Evolutionary conservation across 1,284 basidiomycete genomes (phyloP).

Genomic region (Cutaneotrichosporon mucoides): DNA sequence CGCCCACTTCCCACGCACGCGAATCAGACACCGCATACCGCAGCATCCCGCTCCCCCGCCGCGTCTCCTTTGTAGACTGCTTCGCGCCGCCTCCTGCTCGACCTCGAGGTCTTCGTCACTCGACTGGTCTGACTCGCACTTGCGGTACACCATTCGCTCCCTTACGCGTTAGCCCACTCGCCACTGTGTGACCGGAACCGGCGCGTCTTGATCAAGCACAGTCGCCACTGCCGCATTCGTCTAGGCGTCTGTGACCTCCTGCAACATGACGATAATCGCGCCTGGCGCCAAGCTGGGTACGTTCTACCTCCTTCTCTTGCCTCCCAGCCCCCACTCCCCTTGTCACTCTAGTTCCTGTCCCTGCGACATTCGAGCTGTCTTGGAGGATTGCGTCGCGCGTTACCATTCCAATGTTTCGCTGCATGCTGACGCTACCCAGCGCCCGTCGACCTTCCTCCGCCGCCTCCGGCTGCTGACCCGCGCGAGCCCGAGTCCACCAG

Average conservation of each 20-base stretch:
- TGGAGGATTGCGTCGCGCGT: neutral
- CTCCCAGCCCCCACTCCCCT: neutral
- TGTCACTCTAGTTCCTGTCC: neutral
- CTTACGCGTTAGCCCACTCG: neutral
- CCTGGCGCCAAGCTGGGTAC: conserved; percentile 40
- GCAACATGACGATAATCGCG: conserved; percentile 36
- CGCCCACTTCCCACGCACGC: no score
- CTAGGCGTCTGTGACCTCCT: neutral
- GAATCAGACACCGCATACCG: no score
- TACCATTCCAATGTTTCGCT: neutral
- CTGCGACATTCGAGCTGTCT: neutral
- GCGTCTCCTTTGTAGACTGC: no score
- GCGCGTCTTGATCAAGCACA: neutral
- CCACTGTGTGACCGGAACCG: neutral
- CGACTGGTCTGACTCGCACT: no score
- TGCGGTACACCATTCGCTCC: neutral
- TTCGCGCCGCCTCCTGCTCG: no score
- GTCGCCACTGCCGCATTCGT: neutral
- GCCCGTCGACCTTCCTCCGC: conserved; percentile 44
- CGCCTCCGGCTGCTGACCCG: conserved; percentile 40
- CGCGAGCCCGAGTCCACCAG: conserved; percentile 38
- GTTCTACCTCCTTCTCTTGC: conserved; percentile 12
- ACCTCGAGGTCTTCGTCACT: no score
- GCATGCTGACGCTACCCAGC: conserved; percentile 21
- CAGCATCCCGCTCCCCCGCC: no score